Percentiles rank a stretch among this genome's conserved stretches.
These are phyloP conservation scores for Solanum sejunctum DNA, from an alignment of 257 asterid species.

Conservation along the genomic window DNA sequence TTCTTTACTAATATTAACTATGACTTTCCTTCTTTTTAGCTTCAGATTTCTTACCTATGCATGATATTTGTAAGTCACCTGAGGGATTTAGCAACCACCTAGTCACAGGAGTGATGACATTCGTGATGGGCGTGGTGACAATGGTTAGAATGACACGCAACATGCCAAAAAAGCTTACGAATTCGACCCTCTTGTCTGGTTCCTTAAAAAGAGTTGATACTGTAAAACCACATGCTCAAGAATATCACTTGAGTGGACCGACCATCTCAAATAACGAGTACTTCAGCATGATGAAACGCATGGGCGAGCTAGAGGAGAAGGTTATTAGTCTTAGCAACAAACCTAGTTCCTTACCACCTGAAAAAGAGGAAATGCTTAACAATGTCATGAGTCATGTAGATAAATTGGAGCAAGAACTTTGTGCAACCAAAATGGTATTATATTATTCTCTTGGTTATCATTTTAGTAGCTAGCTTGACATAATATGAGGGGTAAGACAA, in stretches of 20 bases:
- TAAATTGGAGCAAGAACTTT: slow-evolving; percentile 67
- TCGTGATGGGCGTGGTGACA: slow-evolving; percentile 74
- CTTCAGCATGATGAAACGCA: slow-evolving; percentile 77
- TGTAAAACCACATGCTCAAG: slow-evolving; percentile 28
- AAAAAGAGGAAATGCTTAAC: slow-evolving; percentile 70
- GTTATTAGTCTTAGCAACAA: slow-evolving; percentile 30
- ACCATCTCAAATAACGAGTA: slow-evolving; percentile 51
- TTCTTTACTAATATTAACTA: neutral
- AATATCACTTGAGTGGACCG: slow-evolving; percentile 19
- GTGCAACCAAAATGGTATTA: slow-evolving; percentile 60
- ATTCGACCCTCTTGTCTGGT: slow-evolving; percentile 53
- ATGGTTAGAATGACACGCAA: slow-evolving; percentile 82
- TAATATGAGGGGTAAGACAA: neutral
- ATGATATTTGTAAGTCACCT: slow-evolving; percentile 14
- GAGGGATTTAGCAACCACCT: slow-evolving; percentile 54
- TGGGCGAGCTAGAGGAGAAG: slow-evolving; percentile 88
- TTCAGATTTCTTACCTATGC: slow-evolving; percentile 18
- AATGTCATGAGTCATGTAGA: slow-evolving; percentile 57
- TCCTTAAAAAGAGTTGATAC: slow-evolving; percentile 39
- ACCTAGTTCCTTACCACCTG: slow-evolving; percentile 56
- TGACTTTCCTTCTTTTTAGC: neutral
- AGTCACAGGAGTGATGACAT: slow-evolving; percentile 70
- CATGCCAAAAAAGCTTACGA: slow-evolving; percentile 81
- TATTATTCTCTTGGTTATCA: neutral
- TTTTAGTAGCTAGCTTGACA: neutral